Evolutionary conservation across 768 basidiomycete genomes (phyloP), one percentile per base, ranked within the genome.

Genomic region (Rhizopogon roseolus): DNA sequence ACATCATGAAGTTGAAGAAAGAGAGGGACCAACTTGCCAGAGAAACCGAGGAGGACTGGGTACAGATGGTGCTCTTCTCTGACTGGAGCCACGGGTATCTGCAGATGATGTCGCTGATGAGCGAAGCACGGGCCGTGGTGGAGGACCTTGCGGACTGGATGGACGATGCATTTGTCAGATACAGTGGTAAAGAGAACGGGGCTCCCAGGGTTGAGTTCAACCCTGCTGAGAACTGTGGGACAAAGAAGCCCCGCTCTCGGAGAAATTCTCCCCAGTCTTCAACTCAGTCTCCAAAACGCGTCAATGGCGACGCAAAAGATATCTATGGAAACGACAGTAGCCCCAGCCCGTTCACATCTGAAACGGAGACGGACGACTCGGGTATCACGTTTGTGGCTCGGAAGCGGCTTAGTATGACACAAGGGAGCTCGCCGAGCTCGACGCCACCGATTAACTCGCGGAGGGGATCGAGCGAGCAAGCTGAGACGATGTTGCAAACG

Each of bases 71-170:
- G 58, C 80, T 98, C 53, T 92, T 96, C 69, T 89, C 90, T 29
- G 95, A 95, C 45, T 98, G 95, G 97, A 93, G 91, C 62, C 94
- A 97, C 69, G 96, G 93, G 37, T 98, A 93, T 73, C 78, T 96
- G 62, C 96, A 97, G 74, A 99, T 99, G 96, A 80, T 88, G 38
- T 73, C 81, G 22, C 69, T 98, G 61, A 90, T 99, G 83, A 74
- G 71, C 40, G 93, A 95, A 62, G 92, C 90, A 14, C 81, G 78
- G 64, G 81, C 79, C 53, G 88, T 86, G 19, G 85, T 95, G 58
- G 78, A 83, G 57, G 88, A 92, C 57, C 76, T 94, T 56, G 95
- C 87, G 9, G 90, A 90, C 54, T 98, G 95, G 94, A 97, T 98
- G 53, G 81, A 85, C 60, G 83, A 85, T 53, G 80, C 85, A 39